phyloP scores from a whole-genome alignment of 257 asterid genomes.

The Salvia rosmarinus region DNA sequence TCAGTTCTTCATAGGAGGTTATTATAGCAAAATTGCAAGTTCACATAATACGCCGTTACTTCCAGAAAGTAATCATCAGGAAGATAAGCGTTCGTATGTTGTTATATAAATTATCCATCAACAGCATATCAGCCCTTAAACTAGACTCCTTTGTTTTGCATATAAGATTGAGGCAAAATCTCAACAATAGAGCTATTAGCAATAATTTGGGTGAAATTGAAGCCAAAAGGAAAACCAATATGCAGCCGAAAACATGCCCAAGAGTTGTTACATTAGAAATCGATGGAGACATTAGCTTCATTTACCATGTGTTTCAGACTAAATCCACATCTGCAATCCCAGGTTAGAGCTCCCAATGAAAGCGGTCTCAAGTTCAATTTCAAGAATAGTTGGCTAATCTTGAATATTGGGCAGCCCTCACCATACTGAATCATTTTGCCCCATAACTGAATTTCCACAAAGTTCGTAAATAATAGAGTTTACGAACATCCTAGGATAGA shows the following conservation, averaged over 20 bases:
- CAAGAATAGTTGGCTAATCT: no score
- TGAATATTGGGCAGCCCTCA: neutral
- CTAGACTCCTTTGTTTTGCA: neutral
- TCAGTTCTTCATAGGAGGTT: constrained; percentile 15
- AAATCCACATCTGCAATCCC: constrained; percentile 4
- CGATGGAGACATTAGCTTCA: no score
- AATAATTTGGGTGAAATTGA: neutral
- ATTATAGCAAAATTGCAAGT: neutral
- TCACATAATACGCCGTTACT: neutral
- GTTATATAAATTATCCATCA: neutral
- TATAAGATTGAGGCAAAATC: neutral
- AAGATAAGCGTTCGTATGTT: neutral
- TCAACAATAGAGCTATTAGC: neutral
- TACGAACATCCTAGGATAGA: constrained; percentile 22
- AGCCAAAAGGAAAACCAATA: neutral
- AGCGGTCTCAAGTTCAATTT: no score
- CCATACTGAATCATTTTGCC: neutral
- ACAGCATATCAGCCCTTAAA: neutral
- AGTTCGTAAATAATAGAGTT: neutral
- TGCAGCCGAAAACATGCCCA: neutral
- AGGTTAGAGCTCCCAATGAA: neutral
- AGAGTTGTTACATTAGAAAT: neutral
- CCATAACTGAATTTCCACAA: constrained; percentile 8
- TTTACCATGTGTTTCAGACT: no score
- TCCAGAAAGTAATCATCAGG: neutral